Conservation (phyloP, 371 early-diverging fungal species). For the Syncephalastrum racemosum region DNA sequence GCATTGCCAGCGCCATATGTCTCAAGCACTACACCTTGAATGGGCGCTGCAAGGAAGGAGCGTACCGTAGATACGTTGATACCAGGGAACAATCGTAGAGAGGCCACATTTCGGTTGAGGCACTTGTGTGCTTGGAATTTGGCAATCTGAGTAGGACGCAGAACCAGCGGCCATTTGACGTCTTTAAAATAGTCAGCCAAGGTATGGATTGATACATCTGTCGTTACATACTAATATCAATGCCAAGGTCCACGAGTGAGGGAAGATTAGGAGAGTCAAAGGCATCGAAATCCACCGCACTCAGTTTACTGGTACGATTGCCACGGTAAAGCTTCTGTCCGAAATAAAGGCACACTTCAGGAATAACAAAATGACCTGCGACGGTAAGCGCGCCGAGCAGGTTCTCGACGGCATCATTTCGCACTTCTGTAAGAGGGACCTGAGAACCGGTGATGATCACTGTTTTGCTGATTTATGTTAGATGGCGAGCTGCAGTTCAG, state of each 20-base stretch:
- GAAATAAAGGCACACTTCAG: slow-evolving; percentile 95
- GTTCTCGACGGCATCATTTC: slow-evolving; percentile 97
- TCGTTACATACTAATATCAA: slow-evolving; percentile 79
- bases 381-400: slow-evolving; percentile 87
- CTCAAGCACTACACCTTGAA: slow-evolving; percentile 93
- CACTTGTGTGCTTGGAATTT: slow-evolving; percentile 81
- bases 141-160: slow-evolving; percentile 83
- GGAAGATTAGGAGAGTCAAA: slow-evolving; percentile 95
- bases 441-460: slow-evolving; percentile 98
- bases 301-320: slow-evolving; percentile 90
- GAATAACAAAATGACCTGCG: slow-evolving; percentile 97
- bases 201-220: not conserved
- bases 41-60: slow-evolving; percentile 84
- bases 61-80: slow-evolving; percentile 86
- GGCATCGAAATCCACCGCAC: slow-evolving; percentile 94
- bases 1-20: slow-evolving; percentile 97
- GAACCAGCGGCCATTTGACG: slow-evolving; percentile 88
- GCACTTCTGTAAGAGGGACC: slow-evolving; percentile 91
- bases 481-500: not conserved
- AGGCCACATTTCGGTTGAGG: slow-evolving; percentile 86
- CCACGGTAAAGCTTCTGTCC: slow-evolving; percentile 94
- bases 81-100: slow-evolving; percentile 93
- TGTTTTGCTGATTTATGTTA: slow-evolving; percentile 67
- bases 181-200: slow-evolving; percentile 46
- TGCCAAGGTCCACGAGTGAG: slow-evolving; percentile 89